Conservation (phyloP, 768 basidiomycete genomes). For the Hypholoma sublateritium region DNA sequence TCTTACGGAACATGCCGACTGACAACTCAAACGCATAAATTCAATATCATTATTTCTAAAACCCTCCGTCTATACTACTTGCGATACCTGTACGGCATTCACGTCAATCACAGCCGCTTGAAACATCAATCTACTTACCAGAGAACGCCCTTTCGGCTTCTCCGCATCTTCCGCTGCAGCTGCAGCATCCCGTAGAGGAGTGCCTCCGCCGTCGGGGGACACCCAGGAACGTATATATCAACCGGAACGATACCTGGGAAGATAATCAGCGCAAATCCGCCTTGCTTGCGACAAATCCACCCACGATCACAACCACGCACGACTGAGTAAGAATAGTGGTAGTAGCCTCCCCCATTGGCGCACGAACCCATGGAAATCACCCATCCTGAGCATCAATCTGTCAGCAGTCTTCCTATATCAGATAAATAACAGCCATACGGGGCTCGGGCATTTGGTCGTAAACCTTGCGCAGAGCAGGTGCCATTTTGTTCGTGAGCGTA, state of each 20-base stretch:
- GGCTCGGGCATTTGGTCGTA: conserved; percentile 99
- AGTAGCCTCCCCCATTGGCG: conserved; percentile 97
- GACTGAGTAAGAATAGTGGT: conserved; percentile 98
- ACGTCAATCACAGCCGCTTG: conserved; percentile 1
- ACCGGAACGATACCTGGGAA: conserved; percentile 89
- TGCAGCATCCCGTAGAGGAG: conserved; percentile 96
- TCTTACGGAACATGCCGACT: conserved; percentile 20
- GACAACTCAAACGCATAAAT: conserved; percentile 7
- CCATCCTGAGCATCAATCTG: conserved; percentile 61
- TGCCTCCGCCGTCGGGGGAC: conserved; percentile 95
- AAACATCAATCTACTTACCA: conserved; percentile 55
- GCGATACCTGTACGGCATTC: conserved; percentile 45
- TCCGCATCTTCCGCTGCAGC: conserved; percentile 93
- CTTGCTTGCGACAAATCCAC: conserved; percentile 23
- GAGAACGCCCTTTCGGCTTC: conserved; percentile 80
- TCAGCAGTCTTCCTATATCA: not conserved
- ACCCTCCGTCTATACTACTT: conserved; percentile 31
- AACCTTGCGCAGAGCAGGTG: conserved; percentile 93
- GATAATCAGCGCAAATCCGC: conserved; percentile 5
- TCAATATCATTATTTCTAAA: conserved; percentile 1
- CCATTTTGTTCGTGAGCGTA: conserved; percentile 99
- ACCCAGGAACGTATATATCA: conserved; percentile 97
- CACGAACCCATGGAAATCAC: conserved; percentile 99
- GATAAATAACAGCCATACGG: conserved; percentile 41
- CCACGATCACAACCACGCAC: conserved; percentile 96